phyloP scores from a whole-genome alignment of 1,139 yeast genomes.

The Pichia sp. region DNA sequence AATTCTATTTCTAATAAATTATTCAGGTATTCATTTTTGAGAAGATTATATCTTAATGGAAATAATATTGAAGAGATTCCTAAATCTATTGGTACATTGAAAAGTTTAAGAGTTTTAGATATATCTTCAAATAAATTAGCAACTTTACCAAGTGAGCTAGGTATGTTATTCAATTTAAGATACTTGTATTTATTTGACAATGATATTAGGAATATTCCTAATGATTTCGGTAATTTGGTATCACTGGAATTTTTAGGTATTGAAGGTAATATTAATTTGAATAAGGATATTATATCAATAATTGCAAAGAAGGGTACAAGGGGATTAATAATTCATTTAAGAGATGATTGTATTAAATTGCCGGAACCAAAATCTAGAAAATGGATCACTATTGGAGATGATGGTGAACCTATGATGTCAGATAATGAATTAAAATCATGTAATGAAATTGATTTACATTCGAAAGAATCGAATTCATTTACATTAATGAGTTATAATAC shows the following conservation, averaged over 20 bases:
- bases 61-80: slow-evolving; percentile 72
- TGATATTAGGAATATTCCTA: slow-evolving; percentile 66
- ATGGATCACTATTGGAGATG: slow-evolving; percentile 75
- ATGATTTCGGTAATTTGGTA: slow-evolving; percentile 78
- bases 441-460: slow-evolving; percentile 28
- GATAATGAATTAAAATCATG: slow-evolving; percentile 27
- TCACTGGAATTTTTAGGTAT: slow-evolving; percentile 84
- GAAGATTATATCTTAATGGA: slow-evolving; percentile 81
- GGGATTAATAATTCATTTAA: slow-evolving; percentile 67
- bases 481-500: slow-evolving; percentile 86
- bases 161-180: slow-evolving; percentile 71
- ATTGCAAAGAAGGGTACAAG: slow-evolving; percentile 80
- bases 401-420: slow-evolving; percentile 54
- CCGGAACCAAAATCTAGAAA: slow-evolving; percentile 66
- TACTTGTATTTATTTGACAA: slow-evolving; percentile 87
- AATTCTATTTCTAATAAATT: slow-evolving; percentile 62
- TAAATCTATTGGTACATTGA: slow-evolving; percentile 58
- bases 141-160: slow-evolving; percentile 74
- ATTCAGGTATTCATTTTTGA: slow-evolving; percentile 78
- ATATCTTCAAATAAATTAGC: slow-evolving; percentile 70
- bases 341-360: slow-evolving; percentile 74
- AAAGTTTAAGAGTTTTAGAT: slow-evolving; percentile 76
- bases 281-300: slow-evolving; percentile 55
- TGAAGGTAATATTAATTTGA: slow-evolving; percentile 81
- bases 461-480: slow-evolving; percentile 36